Evolutionary conservation across 2,329 filamentous ascomycete species (phyloP).

Genomic region (Pezicula neosporulosa): DNA sequence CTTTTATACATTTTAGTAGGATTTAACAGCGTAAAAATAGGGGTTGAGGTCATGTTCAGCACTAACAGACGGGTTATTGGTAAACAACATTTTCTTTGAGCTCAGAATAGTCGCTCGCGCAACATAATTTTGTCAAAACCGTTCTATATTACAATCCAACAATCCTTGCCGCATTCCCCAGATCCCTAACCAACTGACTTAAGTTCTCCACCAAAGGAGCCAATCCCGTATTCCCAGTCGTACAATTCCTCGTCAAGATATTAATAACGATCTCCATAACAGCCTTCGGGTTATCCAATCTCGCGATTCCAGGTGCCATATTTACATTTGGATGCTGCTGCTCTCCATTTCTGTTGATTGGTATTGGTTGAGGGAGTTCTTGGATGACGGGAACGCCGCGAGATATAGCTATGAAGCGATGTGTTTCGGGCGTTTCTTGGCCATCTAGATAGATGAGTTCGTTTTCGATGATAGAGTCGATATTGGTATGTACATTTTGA

Average conservation of each 20-base stretch:
- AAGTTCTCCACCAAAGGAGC: constrained; percentile 67
- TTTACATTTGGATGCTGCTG: no score
- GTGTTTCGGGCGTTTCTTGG: constrained; percentile 4
- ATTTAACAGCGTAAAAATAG: no score
- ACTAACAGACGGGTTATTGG: no score
- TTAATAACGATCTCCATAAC: constrained; percentile 10
- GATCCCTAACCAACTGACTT: constrained; percentile 57
- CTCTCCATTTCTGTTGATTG: neutral
- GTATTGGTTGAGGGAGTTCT: neutral
- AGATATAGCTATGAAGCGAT: constrained; percentile 9
- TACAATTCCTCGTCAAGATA: constrained; percentile 2
- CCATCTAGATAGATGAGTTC: constrained; percentile 7
- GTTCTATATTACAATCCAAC: neutral
- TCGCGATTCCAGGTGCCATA: neutral
- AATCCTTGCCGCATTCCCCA: constrained; percentile 31
- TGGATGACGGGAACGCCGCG: constrained; percentile 7
- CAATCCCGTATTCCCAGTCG: constrained; percentile 15
- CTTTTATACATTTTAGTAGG: no score
- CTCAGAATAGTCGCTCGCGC: no score
- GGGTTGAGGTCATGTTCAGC: no score
- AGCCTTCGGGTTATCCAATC: constrained; percentile 6
- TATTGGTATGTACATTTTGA: neutral
- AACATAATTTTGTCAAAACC: no score
- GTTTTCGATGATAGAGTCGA: neutral
- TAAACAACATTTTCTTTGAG: no score